phyloP scores from a whole-genome alignment of 768 basidiomycete species.

The Astraeus odoratus region DNA sequence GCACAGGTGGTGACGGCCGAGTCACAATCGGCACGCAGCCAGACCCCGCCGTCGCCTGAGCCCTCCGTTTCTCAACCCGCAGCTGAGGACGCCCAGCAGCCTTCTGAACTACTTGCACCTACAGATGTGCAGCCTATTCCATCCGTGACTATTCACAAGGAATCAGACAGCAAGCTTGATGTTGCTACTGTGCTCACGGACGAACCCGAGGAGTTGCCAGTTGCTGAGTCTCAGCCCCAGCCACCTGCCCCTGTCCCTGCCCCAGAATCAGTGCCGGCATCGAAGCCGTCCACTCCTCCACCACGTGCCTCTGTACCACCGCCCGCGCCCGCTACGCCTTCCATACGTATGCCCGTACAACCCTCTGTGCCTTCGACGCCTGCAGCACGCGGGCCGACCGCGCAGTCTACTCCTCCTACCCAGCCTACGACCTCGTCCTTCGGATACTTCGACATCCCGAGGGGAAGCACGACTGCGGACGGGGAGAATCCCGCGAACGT shows the following conservation, averaged over 20 bases:
- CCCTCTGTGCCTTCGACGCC: conserved; percentile 10
- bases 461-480: conserved; percentile 8
- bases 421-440: too few species aligned
- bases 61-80: too few species aligned
- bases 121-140: conserved; percentile 10
- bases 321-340: conserved; percentile 12
- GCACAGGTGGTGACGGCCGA: conserved; percentile 21
- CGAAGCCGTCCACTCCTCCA: conserved; percentile 12
- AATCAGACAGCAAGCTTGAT: conserved; percentile 17
- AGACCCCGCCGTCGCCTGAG: conserved; percentile 15
- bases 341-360: conserved; percentile 11
- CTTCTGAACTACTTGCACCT: conserved; percentile 4
- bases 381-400: too few species aligned
- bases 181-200: conserved; percentile 43
- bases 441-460: conserved; percentile 19
- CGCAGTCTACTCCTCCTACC: neutral
- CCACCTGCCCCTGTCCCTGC: conserved; percentile 7
- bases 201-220: conserved; percentile 40
- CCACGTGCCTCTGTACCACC: conserved; percentile 13
- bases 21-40: conserved; percentile 9
- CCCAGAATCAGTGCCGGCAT: conserved; percentile 10
- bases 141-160: conserved; percentile 7
- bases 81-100: too few species aligned
- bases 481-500: conserved; percentile 19
- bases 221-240: neutral